phyloP scores from a whole-genome alignment of 345 rosid genomes.

The Diplotaxis tenuifolia region DNA sequence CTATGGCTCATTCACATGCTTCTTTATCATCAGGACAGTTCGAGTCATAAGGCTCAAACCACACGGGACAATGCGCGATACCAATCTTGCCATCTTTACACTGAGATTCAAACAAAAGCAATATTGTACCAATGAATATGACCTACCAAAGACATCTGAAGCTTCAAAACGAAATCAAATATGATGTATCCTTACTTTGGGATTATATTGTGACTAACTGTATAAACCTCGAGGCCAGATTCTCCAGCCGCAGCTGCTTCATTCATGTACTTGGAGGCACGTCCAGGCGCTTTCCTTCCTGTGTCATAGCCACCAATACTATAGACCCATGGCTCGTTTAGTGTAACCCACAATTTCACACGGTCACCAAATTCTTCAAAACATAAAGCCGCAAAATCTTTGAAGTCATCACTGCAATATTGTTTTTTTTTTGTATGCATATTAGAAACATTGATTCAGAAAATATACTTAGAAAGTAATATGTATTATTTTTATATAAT shows the following conservation, averaged over 20 bases:
- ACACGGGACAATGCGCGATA: slow-evolving; percentile 36
- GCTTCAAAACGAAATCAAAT: neutral
- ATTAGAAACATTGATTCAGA: slow-evolving; percentile 9
- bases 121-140: slow-evolving; percentile 4
- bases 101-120: slow-evolving; percentile 17
- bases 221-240: slow-evolving; percentile 36
- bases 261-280: too few species aligned
- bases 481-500: neutral
- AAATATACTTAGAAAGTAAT: neutral
- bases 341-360: slow-evolving; percentile 45
- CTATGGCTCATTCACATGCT: slow-evolving; percentile 38
- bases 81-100: slow-evolving; percentile 42
- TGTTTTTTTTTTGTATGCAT: neutral
- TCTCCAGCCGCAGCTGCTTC: slow-evolving; percentile 34
- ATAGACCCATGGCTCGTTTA: slow-evolving; percentile 41
- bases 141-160: neutral
- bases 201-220: slow-evolving; percentile 34
- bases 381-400: slow-evolving; percentile 35
- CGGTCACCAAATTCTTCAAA: slow-evolving; percentile 43
- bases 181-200: slow-evolving; percentile 17
- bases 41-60: slow-evolving; percentile 40
- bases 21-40: slow-evolving; percentile 28
- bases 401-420: slow-evolving; percentile 37
- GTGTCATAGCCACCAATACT: slow-evolving; percentile 39
- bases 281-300: too few species aligned